These are phyloP conservation scores for Penicillium steckii DNA, from an alignment of 495 filamentous ascomycete genomes.

Conservation along the genomic window DNA sequence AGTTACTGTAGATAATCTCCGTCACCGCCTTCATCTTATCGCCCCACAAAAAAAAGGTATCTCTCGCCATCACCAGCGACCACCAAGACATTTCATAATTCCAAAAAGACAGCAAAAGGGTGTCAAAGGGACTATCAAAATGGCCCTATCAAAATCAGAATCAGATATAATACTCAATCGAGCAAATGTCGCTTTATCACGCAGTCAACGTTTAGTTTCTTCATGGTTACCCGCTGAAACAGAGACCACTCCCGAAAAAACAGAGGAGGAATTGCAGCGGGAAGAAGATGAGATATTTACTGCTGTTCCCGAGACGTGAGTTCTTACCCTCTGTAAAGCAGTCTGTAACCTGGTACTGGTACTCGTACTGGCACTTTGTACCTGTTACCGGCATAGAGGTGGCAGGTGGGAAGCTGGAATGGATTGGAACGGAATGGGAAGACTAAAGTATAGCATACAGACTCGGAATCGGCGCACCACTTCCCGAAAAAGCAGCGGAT, in stretches of 20 bases:
- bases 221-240: constrained; percentile 54
- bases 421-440: neutral
- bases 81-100: no score
- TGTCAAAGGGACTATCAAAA: no score
- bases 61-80: no score
- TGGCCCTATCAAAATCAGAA: constrained; percentile 39
- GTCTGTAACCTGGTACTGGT: no score
- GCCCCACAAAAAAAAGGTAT: constrained; percentile 15
- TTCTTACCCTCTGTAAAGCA: neutral
- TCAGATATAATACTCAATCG: constrained; percentile 51
- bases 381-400: no score
- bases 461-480: constrained; percentile 46
- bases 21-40: constrained; percentile 16
- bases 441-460: constrained; percentile 18
- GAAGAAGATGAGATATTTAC: constrained; percentile 54
- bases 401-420: no score
- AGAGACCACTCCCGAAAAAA: constrained; percentile 37
- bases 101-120: constrained; percentile 10
- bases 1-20: neutral
- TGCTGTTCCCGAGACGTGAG: constrained; percentile 52
- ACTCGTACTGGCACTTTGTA: no score
- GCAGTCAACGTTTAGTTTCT: constrained; percentile 50
- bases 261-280: constrained; percentile 41
- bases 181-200: constrained; percentile 48
- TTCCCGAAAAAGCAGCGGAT: constrained; percentile 40